Percentiles rank a stretch among this genome's conserved stretches.
These are phyloP conservation scores for Phytophthora pinifolia DNA, from an alignment of 352 stramenopile species.

Conservation along the genomic window DNA sequence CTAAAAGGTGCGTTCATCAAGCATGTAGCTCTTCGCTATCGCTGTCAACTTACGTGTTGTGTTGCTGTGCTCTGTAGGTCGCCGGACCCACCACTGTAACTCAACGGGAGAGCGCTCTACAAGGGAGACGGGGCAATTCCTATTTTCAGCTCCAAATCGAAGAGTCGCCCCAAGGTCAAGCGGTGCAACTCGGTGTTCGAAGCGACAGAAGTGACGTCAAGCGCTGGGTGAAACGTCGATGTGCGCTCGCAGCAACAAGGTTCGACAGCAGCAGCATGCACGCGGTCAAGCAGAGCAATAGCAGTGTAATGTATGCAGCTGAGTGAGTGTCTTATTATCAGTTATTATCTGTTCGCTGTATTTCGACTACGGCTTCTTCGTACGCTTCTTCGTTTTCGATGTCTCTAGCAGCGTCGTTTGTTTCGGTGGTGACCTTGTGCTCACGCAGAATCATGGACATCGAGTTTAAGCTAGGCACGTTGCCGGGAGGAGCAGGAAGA, in stretches of 20 bases:
- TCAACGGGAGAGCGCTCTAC: no score
- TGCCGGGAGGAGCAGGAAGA: no score
- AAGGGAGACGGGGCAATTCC: not conserved
- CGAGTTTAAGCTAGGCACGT: not conserved
- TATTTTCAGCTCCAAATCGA: constrained; percentile 5
- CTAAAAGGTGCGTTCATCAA: no score
- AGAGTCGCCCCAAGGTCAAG: constrained; percentile 2
- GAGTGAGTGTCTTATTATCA: not conserved
- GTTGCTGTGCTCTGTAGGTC: no score
- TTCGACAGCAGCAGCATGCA: no score
- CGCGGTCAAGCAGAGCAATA: not conserved
- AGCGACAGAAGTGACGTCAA: no score
- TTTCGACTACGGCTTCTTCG: constrained; percentile 1
- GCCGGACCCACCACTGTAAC: no score
- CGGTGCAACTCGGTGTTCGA: not conserved
- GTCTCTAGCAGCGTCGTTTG: not conserved
- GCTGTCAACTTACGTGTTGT: no score
- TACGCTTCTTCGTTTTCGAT: not conserved
- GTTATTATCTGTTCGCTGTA: not conserved
- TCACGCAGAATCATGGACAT: not conserved
- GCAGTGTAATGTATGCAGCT: no score
- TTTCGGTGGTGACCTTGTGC: not conserved
- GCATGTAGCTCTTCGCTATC: no score
- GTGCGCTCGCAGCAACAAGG: no score
- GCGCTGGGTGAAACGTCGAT: no score